These are phyloP conservation scores for Penicillium simplicissimum DNA, from an alignment of 495 filamentous ascomycete species.

Conservation along the genomic window DNA sequence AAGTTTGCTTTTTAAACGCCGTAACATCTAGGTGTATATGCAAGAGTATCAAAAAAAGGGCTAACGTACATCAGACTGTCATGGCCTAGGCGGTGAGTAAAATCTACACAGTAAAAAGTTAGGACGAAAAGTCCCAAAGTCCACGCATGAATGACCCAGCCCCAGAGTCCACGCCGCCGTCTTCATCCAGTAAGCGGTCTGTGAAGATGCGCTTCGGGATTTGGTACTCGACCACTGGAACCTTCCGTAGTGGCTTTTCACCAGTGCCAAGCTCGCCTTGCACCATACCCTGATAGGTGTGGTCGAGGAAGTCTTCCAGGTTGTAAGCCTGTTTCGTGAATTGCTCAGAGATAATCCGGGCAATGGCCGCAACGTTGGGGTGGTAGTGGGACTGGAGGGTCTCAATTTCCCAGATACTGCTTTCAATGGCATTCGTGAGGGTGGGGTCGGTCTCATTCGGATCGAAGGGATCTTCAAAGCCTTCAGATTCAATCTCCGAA, in stretches of 20 bases:
- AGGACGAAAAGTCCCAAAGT: slow-evolving; percentile 42
- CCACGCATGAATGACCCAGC: slow-evolving; percentile 40
- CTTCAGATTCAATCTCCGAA: slow-evolving; percentile 59
- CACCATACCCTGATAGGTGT: slow-evolving; percentile 86
- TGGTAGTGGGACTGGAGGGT: slow-evolving; percentile 92
- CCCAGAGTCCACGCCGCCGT: slow-evolving; percentile 45
- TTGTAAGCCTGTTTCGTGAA: slow-evolving; percentile 95
- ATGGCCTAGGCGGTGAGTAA: background rate
- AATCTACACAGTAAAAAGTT: background rate
- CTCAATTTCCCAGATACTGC: slow-evolving; percentile 92
- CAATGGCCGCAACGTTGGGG: slow-evolving; percentile 92
- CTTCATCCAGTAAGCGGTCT: slow-evolving; percentile 44
- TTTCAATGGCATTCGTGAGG: slow-evolving; percentile 84
- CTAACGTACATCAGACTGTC: background rate
- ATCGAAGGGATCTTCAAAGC: slow-evolving; percentile 79
- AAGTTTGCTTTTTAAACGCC: background rate
- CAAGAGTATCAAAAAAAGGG: background rate
- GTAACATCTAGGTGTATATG: background rate
- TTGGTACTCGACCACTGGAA: slow-evolving; percentile 87
- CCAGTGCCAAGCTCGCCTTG: slow-evolving; percentile 67
- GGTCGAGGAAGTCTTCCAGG: slow-evolving; percentile 93
- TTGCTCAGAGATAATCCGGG: slow-evolving; percentile 92
- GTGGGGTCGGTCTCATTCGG: slow-evolving; percentile 76
- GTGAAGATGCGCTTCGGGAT: slow-evolving; percentile 88
- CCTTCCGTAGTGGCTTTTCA: slow-evolving; percentile 76